A percentile compares a stretch with the other conserved stretches of the same genome.
Conservation (phyloP, 495 filamentous ascomycete species). For the Cairneyella variabilis region DNA sequence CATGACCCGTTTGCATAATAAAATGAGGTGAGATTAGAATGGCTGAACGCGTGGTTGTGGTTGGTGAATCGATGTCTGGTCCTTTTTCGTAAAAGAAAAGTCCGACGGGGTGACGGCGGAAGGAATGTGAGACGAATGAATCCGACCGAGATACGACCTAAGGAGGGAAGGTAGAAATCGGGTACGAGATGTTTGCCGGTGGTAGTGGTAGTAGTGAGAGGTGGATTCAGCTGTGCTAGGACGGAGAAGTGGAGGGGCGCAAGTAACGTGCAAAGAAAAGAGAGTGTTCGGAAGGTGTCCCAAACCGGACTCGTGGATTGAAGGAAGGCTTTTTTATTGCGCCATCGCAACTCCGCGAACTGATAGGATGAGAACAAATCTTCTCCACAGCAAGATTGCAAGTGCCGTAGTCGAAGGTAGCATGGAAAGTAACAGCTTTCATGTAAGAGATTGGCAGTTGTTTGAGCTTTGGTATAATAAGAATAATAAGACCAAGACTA, state of each 20-base stretch:
- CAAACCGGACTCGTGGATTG: conserved; percentile 2
- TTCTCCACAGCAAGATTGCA: neutral
- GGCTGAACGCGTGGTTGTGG: neutral
- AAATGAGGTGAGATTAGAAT: neutral
- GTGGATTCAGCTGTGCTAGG: conserved; percentile 7
- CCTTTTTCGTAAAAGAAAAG: conserved; percentile 11
- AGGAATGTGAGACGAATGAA: neutral
- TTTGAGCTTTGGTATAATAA: conserved; percentile 6
- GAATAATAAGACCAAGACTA: neutral
- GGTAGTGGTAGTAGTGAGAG: neutral
- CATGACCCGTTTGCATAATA: conserved; percentile 12
- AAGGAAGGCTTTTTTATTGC: conserved; percentile 15
- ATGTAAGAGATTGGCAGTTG: too few relatives aligned
- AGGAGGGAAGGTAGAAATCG: conserved; percentile 14
- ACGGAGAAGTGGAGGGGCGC: neutral
- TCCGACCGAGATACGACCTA: conserved; percentile 5
- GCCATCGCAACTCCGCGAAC: conserved; percentile 7
- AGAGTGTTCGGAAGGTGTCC: neutral
- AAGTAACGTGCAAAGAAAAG: conserved; percentile 20
- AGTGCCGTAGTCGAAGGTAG: neutral
- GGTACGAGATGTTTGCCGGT: conserved; percentile 11
- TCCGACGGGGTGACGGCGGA: neutral
- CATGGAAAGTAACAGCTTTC: neutral
- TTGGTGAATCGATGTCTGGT: neutral
- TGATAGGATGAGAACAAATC: conserved; percentile 12